phyloP scores from a whole-genome alignment of 345 rosid species.

The Aegle marmelos region DNA sequence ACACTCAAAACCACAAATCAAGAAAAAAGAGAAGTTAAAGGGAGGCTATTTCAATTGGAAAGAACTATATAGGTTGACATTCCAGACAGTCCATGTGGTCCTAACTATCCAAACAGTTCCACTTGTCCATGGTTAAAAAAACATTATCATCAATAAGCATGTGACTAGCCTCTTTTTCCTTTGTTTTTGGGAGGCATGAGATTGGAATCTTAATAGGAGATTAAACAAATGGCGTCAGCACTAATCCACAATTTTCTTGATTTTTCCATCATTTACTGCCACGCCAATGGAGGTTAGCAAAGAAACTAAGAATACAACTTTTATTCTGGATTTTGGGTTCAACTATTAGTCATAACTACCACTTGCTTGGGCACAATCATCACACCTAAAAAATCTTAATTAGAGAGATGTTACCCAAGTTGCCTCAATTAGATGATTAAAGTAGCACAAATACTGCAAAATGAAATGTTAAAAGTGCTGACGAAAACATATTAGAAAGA shows the following conservation, averaged over 20 bases:
- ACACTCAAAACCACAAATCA: background rate
- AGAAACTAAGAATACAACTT: background rate
- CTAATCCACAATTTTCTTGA: background rate
- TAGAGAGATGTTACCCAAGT: background rate
- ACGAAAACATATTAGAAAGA: conserved; percentile 13
- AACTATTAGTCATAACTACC: background rate
- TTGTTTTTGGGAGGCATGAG: background rate
- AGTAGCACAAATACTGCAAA: background rate
- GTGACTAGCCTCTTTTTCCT: background rate
- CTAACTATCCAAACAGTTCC: background rate
- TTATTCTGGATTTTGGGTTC: background rate
- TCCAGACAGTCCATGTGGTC: background rate
- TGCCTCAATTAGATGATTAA: background rate
- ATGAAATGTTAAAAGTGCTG: background rate
- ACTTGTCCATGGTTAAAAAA: background rate
- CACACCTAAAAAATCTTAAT: background rate
- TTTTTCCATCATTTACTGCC: conserved; percentile 3
- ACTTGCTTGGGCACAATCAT: background rate
- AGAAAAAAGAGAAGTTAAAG: background rate
- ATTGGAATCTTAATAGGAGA: background rate
- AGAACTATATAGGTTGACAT: background rate
- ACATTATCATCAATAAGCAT: background rate
- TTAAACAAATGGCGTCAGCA: background rate
- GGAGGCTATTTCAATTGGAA: background rate
- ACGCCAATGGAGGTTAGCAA: background rate